Conservation (phyloP, 2,329 filamentous ascomycete species). For the Dothideomycetes sp. region DNA sequence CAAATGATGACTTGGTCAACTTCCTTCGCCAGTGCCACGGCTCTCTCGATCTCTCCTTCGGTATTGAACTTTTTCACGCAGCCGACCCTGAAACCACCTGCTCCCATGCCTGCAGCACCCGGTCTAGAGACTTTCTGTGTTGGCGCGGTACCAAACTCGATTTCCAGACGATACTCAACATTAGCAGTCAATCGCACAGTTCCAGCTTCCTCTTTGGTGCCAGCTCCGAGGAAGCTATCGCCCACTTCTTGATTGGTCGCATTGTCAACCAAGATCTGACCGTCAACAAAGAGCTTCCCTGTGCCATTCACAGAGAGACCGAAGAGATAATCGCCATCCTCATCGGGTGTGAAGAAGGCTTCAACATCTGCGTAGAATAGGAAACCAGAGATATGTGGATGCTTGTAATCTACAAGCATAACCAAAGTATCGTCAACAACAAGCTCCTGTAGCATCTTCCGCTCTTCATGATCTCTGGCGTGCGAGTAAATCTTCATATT, state of each 20-base stretch:
- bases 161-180: conserved; percentile 40
- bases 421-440: conserved; percentile 28
- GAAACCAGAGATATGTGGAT: conserved; percentile 42
- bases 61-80: conserved; percentile 44
- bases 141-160: conserved; percentile 50
- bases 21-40: conserved; percentile 47
- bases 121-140: conserved; percentile 53
- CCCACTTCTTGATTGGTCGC: conserved; percentile 46
- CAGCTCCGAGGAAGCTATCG: conserved; percentile 53
- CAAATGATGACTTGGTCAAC: conserved; percentile 61
- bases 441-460: conserved; percentile 41
- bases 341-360: conserved; percentile 47
- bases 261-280: conserved; percentile 21
- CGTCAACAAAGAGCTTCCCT: conserved; percentile 1
- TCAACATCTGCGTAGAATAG: conserved; percentile 37
- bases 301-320: conserved; percentile 48
- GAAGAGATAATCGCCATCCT: conserved; percentile 52
- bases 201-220: conserved; percentile 53
- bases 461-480: conserved; percentile 31
- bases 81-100: conserved; percentile 52
- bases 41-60: conserved; percentile 52
- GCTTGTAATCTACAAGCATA: too few species aligned
- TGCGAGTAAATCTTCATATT: conserved; percentile 38
- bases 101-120: conserved; percentile 56
- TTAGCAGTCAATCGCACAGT: conserved; percentile 23